Evolutionary conservation across 805 yeast genomes (phyloP), one percentile per base, ranked within the genome.

Genomic region (Candida oleophila): DNA sequence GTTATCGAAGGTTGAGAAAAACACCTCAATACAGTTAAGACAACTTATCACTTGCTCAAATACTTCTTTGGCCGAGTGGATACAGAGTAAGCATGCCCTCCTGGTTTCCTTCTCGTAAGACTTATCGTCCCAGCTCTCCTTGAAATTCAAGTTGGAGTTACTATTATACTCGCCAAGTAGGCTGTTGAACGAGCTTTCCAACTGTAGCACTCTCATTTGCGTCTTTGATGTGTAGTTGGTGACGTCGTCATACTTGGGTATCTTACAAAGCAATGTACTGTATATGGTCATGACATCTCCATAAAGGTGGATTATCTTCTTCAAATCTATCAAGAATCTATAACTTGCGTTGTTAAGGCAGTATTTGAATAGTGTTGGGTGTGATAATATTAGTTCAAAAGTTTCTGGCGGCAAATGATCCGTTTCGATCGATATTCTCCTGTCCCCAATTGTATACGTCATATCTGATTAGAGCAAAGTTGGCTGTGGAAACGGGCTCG

Each of bases 381-480:
- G 71, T 1, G 64, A 44, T 4, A 60, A 45, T 21, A 68, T 49
- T 21, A 68, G 56, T 43, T 49, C 50, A n/a, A 21, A 4, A 7
- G 45, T 34, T 49, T 50, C 53, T 12, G 55, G 57, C 7, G 54
- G 33, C 14, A 62, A 38, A 36, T 49, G 49, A 16, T 43, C 30
- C 1, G 51, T 43, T 40, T 60, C 62, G 32, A 71, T 46, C 16
- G 59, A 48, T 34, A 71, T 58, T 42, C 48, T 49, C 20, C 62
- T 49, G 51, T 65, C 71, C 5, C 73, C 76, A 43, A 71, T 64
- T n/a, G 68, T 61, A 48, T 70, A 71, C 2, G 73, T 63, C 75
- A 70, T 70, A 12, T 14, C 36, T 15, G 18, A 16, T 43, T 30
- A 28, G 16, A 7, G 28, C 25, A 28, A n/a, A 22, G 44, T 19